Evolutionary conservation across 192 early-diverging fungal genomes (phyloP), one percentile per base, ranked within the genome.

Genomic region (Mortierella hygrophila): DNA sequence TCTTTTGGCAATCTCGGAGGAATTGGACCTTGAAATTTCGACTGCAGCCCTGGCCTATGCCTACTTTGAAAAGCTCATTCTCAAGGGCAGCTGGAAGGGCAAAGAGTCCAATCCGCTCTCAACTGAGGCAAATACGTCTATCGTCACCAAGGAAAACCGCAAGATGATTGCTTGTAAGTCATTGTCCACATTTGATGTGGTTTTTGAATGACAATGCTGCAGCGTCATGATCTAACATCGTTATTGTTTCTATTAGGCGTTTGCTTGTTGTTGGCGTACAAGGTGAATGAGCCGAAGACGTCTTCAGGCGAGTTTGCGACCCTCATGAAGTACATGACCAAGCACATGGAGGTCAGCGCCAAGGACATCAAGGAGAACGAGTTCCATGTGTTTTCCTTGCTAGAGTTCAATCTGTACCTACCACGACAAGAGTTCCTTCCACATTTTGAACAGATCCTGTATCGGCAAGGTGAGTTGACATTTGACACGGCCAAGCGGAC

Each of bases 41-140:
- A 97, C 94, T 63, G 93, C 98, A 5, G 98, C 98, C 0, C 90
- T 92, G 35, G 94, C 96, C 23, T 97, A 94, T 91, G 97, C 96
- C 1, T 99, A 97, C 85, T 97, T 99, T 89, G 98, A 99, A 85
- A 99, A 98, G 85, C 93, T 99, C 9, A 91, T 97, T 35, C 77
- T 97, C 47, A 97, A 96, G 89, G 95, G 92, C 83, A 82, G n/a
- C 68, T 78, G 82, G 75, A 70, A 72, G 38, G 78, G 70, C 26
- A 86, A 81, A 38, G 80, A 81, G 1, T 47, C 40, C 32, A 70
- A 49, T 26, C 35, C 71, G 3, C 20, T 85, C 46, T 70, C 78
- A 1, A 63, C 80, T 15, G 80, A 85, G 9, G 75, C 81, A 11
- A 75, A 41, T 1, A 26, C 74, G 4, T 88, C 81, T 6, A 72